Conservation (phyloP, 2,329 filamentous ascomycete species). For the Microdochium paspali region DNA sequence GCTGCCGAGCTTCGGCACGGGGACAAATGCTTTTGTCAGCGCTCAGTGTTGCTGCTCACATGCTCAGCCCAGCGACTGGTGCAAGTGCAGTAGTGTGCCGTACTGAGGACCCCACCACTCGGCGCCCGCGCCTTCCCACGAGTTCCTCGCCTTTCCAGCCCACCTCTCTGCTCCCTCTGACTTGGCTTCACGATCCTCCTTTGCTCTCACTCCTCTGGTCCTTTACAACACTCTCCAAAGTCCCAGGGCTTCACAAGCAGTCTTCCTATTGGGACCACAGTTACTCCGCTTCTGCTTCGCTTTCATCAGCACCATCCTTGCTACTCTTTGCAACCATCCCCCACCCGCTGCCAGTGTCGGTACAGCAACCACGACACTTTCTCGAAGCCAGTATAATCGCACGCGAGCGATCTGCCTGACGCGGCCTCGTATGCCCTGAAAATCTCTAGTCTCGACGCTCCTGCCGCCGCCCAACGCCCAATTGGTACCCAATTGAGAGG, state of each 20-base stretch:
- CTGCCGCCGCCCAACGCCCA: neutral
- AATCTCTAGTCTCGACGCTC: neutral
- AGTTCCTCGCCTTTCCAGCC: neutral
- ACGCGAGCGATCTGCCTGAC: neutral
- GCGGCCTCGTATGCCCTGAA: neutral
- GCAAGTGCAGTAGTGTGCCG: neutral
- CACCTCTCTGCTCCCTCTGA: neutral
- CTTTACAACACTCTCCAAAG: neutral
- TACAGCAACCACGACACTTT: too few species aligned
- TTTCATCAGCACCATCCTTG: neutral
- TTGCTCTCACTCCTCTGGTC: neutral
- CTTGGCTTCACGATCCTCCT: neutral
- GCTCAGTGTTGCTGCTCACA: neutral
- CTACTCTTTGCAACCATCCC: too few species aligned
- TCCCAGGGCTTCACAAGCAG: neutral
- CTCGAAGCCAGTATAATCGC: neutral
- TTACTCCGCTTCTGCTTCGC: neutral
- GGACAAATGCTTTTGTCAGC: neutral
- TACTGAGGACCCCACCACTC: neutral
- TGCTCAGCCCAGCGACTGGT: neutral
- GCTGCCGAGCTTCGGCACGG: neutral
- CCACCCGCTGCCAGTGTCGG: too few species aligned
- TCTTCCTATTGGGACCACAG: neutral
- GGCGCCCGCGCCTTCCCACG: neutral
- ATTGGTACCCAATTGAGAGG: constrained; percentile 1